Evolutionary conservation across 495 filamentous ascomycete species (phyloP), one percentile per base, ranked within the genome.

Genomic region (Lichenothelia convexa): DNA sequence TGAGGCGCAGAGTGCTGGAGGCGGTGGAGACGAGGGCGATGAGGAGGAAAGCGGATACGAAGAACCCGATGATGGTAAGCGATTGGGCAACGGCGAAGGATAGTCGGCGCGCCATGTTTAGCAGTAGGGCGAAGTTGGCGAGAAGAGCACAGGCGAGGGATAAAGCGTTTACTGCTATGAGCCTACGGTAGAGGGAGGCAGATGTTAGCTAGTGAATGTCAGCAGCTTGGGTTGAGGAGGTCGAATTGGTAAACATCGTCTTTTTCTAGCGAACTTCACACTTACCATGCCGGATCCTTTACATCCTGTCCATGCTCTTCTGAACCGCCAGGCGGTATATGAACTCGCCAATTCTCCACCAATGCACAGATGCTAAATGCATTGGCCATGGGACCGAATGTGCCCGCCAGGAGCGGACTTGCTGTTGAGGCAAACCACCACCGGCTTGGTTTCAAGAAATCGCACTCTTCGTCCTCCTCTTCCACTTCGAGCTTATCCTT

Each of bases 351-450:
- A 30, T 71, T 64, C 44, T 71, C 61, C 4, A 75, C 71, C 22
- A 93, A 58, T 18, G 79, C 74, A 50, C 78, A 81, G 26, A 93
- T 73, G 51, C 67, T 80, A 65, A 92, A 83, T 15, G 78, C 74
- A 63, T 60, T 75, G 16, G 82, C 83, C 39, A 89, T 79, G 3
- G 84, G 84, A 0, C 84, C 84, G 36, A 93, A 74, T 0, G 81
- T 86, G 29, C 78, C 82, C 32, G 83, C 80, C 20, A 84, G 61
- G 46, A 91, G 65, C 20, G 84, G 84, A 43, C 83, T 81, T 7
- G 72, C 79, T 0, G 81, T 80, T 16, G 74, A 78, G 6, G 80
- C 78, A 45, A 87, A 76, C 83, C 84, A 93, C 82, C 82, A 93
- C 27, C 74, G 73, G 39, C 66, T 71, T 15, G 70, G 72, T 31